These are phyloP conservation scores for Colletotrichum gigasporum DNA, from an alignment of 2,329 filamentous ascomycete species.

Conservation along the genomic window DNA sequence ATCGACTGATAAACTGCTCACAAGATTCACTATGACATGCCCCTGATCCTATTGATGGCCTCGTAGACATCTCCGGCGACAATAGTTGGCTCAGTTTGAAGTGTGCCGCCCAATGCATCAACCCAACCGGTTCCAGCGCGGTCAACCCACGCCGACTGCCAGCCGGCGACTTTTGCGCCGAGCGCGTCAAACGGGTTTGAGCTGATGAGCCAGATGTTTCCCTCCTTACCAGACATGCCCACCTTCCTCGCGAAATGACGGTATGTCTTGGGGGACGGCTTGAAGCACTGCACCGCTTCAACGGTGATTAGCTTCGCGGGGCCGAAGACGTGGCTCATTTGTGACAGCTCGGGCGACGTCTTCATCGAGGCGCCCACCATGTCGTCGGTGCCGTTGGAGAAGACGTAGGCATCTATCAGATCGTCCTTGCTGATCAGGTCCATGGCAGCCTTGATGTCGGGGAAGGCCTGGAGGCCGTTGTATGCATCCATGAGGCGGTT, in stretches of 20 bases:
- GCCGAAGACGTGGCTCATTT: slow-evolving; percentile 54
- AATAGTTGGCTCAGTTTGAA: slow-evolving; percentile 58
- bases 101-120: slow-evolving; percentile 64
- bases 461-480: slow-evolving; percentile 70
- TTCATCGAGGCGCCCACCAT: slow-evolving; percentile 72
- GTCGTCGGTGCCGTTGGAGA: slow-evolving; percentile 73
- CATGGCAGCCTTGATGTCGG: slow-evolving; percentile 68
- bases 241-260: slow-evolving; percentile 62
- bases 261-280: slow-evolving; percentile 72
- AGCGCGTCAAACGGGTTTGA: slow-evolving; percentile 79
- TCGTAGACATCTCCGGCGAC: slow-evolving; percentile 66
- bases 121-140: slow-evolving; percentile 70
- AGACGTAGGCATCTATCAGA: slow-evolving; percentile 65
- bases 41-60: slow-evolving; percentile 54
- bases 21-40: neutral
- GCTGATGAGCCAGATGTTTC: slow-evolving; percentile 73
- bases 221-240: slow-evolving; percentile 54
- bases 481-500: slow-evolving; percentile 70
- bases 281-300: slow-evolving; percentile 68
- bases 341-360: slow-evolving; percentile 63
- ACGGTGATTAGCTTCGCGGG: slow-evolving; percentile 64
- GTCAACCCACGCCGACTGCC: slow-evolving; percentile 76
- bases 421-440: slow-evolving; percentile 50
- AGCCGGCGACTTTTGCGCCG: slow-evolving; percentile 68
- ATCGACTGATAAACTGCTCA: neutral